Base-by-base conservation (phyloP, 2,329 filamentous ascomycete species). In the Nannizzia gypsea region DNA sequence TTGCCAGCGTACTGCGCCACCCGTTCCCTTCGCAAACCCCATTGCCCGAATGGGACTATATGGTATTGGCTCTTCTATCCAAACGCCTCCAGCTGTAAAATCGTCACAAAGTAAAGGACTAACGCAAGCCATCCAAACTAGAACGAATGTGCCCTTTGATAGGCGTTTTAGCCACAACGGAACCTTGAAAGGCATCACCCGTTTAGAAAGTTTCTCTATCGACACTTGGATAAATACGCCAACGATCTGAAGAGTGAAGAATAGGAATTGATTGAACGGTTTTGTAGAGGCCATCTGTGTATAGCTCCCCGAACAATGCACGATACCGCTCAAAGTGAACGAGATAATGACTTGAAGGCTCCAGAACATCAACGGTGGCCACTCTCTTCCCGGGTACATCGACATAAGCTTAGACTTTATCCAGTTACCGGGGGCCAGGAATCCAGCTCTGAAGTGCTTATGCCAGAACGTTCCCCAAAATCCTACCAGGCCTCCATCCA, bases 391-490 rank as follows among this genome's bases (percentile, higher is more conserved):
- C 3, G 13, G 24, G 3, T 26, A 9, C 28, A 3, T 34, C 3
- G 13, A 4, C 15, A 34, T 17, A 20, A 17, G 5, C n/a, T 31
- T 71, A 66, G 58, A 72, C 66, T 65, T 69, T 64, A 63, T 63
- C 65, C 61, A 83, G 56, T 65, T 77, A 69, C 17, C 78, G 24
- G 65, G 71, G 24, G 63, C 67, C 72, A 44, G 62, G 58, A 62
- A 70, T 64, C 82, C 83, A 59, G 84, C 80, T 0, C 90, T 86
- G 74, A 96, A 95, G 2, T 86, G 85, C 73, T 96, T 91, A 71
- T 97, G 92, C 92, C 92, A 96, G 80, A 84, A 92, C 22, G 78
- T 79, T 50, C 88, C 85, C 92, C 92, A 97, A 73, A 86, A 87
- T 0, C 90, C 91, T 0, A 82, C 80, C 1, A 96, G 77, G 0